phyloP scores from a whole-genome alignment of 257 asterid species.

The Scutellaria galericulata region DNA sequence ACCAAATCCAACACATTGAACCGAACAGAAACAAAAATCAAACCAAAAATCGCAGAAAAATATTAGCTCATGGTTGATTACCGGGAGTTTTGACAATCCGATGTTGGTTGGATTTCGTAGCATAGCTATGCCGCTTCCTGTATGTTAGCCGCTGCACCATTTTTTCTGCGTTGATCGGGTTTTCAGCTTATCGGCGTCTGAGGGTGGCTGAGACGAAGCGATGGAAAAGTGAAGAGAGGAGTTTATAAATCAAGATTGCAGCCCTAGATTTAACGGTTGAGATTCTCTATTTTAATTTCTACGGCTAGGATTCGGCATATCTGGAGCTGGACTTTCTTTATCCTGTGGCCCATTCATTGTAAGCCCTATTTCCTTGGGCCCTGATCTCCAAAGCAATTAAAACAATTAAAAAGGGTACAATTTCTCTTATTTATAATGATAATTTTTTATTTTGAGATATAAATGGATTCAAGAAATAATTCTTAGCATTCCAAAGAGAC shows the following conservation, averaged over 20 bases:
- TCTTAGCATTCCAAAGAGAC: no score
- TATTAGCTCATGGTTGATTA: neutral
- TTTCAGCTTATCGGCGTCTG: neutral
- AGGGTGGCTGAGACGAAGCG: constrained; percentile 25
- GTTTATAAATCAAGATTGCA: constrained; percentile 1
- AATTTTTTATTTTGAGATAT: no score
- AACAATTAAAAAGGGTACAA: no score
- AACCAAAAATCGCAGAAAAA: neutral
- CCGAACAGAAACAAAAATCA: neutral
- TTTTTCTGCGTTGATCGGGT: constrained; percentile 12
- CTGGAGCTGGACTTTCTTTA: neutral
- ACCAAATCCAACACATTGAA: neutral
- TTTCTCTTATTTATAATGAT: no score
- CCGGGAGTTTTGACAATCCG: constrained; percentile 55
- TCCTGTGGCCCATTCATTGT: neutral
- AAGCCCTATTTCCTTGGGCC: constrained; percentile 18
- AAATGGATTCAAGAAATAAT: no score
- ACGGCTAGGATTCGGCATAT: constrained; percentile 27
- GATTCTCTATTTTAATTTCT: constrained; percentile 4
- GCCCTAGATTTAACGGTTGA: constrained; percentile 39
- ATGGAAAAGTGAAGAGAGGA: neutral
- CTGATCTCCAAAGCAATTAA: neutral
- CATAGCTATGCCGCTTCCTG: constrained; percentile 54
- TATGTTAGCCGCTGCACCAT: constrained; percentile 57
- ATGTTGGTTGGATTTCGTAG: constrained; percentile 55